Percentiles rank a stretch among this genome's conserved stretches.
These are phyloP conservation scores for Podaxis sp. DNA, from an alignment of 768 basidiomycete species.

Conservation along the genomic window DNA sequence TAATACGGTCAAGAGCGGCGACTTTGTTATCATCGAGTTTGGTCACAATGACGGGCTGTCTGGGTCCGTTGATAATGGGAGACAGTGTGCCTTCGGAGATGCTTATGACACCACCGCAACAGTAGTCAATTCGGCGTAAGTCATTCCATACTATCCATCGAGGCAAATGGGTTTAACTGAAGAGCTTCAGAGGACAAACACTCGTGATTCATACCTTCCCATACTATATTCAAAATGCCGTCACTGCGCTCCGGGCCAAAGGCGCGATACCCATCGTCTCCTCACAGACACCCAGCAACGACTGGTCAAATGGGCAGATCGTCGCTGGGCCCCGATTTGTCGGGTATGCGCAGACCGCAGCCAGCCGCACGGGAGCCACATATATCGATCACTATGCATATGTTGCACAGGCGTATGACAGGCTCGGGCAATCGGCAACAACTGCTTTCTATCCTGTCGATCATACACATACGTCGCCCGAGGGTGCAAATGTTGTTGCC, in stretches of 20 bases:
- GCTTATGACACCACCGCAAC: constrained; percentile 34
- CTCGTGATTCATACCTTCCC: constrained; percentile 45
- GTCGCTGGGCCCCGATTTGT: constrained; percentile 44
- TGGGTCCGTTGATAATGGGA: constrained; percentile 39
- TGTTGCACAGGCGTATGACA: constrained; percentile 41
- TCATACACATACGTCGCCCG: constrained; percentile 44
- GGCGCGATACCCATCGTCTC: constrained; percentile 48
- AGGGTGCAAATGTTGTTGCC: constrained; percentile 47
- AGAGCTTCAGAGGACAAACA: constrained; percentile 32
- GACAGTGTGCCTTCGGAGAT: constrained; percentile 41
- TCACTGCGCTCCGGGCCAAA: constrained; percentile 41
- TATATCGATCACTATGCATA: constrained; percentile 50
- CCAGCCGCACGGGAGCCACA: constrained; percentile 33
- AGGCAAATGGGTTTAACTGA: not conserved
- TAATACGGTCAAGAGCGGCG: constrained; percentile 37
- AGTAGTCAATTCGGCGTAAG: constrained; percentile 36
- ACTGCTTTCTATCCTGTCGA: constrained; percentile 44
- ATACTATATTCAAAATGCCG: constrained; percentile 45
- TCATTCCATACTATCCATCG: not conserved
- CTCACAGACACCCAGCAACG: constrained; percentile 48
- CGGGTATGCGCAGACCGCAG: constrained; percentile 40
- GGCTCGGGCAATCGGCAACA: constrained; percentile 37
- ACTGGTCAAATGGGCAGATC: constrained; percentile 37
- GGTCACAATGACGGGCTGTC: constrained; percentile 49
- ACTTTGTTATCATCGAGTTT: constrained; percentile 46